A percentile compares a stretch with the other conserved stretches of the same genome.
Evolutionary conservation across 78 protist genomes (phyloP).

Genomic region (Carpediemonas membranifera): DNA sequence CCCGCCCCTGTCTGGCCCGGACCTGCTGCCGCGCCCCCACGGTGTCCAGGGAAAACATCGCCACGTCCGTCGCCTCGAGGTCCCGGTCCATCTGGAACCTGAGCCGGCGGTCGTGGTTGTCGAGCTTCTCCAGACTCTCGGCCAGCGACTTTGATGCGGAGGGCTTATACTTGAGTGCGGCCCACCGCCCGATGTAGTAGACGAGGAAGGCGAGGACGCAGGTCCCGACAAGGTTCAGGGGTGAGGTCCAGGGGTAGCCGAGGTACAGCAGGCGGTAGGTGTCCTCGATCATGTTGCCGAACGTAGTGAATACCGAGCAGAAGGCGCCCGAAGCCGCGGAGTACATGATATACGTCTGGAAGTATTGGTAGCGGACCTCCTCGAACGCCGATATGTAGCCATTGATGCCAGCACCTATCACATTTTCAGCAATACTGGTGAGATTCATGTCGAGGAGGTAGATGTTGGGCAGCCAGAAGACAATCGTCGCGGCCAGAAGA

Average conservation of each 20-base stretch:
- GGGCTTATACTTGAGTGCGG: too few relatives aligned
- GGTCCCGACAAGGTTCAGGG: not conserved
- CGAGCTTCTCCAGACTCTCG: too few relatives aligned
- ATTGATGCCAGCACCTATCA: not conserved
- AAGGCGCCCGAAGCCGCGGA: not conserved
- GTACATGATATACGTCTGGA: not conserved
- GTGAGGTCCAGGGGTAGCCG: not conserved
- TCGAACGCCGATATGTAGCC: not conserved
- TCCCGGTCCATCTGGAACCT: too few relatives aligned
- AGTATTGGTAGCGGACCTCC: not conserved
- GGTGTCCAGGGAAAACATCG: too few relatives aligned
- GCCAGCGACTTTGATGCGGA: too few relatives aligned
- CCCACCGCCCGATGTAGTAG: too few relatives aligned
- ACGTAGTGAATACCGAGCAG: conserved; percentile 3
- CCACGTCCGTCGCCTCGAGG: too few relatives aligned
- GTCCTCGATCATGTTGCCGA: conserved; percentile 7
- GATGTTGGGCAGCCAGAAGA: not conserved
- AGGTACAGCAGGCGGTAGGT: not conserved
- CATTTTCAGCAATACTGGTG: not conserved
- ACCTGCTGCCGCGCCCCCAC: too few relatives aligned
- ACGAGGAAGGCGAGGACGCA: not conserved
- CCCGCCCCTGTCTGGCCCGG: too few relatives aligned
- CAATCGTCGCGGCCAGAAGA: not conserved
- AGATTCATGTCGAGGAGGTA: not conserved
- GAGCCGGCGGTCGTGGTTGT: too few relatives aligned